Evolutionary conservation across 768 basidiomycete species (phyloP), one percentile per base, ranked within the genome.

Genomic region (Kwoniella sp.): DNA sequence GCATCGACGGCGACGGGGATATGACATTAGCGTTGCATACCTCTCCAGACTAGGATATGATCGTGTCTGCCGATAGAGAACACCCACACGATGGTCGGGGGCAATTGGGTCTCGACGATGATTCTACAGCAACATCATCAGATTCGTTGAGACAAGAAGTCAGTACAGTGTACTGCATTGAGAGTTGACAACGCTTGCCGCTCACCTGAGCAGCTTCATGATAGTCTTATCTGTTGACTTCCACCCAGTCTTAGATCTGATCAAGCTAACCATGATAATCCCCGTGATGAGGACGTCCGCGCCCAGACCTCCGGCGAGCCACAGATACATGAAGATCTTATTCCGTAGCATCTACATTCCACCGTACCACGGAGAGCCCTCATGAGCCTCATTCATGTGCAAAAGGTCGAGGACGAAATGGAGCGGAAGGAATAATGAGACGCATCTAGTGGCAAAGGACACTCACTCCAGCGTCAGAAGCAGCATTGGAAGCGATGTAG

Each of bases 121-220:
- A 52, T 45, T 9, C 62, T 64, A 34, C 11, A 38, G 38, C n/a
- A n/a, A n/a, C n/a, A n/a, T n/a, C n/a, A n/a, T n/a, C n/a, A n/a
- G n/a, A n/a, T n/a, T n/a, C 20, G 57, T n/a, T 52, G 50, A n/a
- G 50, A 52, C 22, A n/a, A 12, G 22, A 52, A 8, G 26, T 52
- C 50, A 12, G 2, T 5, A 52, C 12, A n/a, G 23, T 22, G 12
- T 26, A 12, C 26, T 23, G 26, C 22, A 25, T n/a, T 2, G 50
- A 2, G 2, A 52, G 1, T 13, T 12, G 12, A 0, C 2, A 38
- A 34, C 3, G n/a, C n/a, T n/a, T n/a, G n/a, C 4, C 5, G n/a
- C 63, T 57, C 63, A 65, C 63, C 29, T 25, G 13, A 58, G 20
- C 28, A 65, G 56, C 48, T 41, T 57, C 15, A n/a, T 58, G 28